Evolutionary conservation across 352 stramenopile genomes (phyloP).

Genomic region (Blastocystis sp.): DNA sequence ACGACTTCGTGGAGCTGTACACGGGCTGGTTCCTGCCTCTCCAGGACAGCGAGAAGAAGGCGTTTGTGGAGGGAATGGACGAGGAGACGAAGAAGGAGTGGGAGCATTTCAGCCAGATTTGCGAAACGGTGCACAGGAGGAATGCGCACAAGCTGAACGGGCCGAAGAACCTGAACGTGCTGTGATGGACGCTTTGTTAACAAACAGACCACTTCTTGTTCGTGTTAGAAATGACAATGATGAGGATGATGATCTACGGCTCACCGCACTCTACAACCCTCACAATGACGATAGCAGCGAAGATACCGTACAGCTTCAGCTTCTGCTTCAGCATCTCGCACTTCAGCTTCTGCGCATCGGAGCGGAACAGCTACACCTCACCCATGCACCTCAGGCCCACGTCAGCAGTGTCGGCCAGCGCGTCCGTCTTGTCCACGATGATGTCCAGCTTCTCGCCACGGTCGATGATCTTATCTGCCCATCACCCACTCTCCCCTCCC

Average conservation of each 20-base stretch:
- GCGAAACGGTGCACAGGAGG: background rate
- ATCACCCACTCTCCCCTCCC: background rate
- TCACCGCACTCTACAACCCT: background rate
- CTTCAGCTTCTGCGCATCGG: conserved; percentile 61
- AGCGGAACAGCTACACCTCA: conserved; percentile 40
- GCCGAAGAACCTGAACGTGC: conserved; percentile 38
- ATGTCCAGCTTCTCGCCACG: conserved; percentile 93
- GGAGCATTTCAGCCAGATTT: conserved; percentile 8
- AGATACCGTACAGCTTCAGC: conserved; percentile 47
- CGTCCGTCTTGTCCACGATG: conserved; percentile 62
- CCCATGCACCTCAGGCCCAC: background rate
- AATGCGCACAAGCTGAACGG: conserved; percentile 30
- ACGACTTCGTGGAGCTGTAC: conserved; percentile 64
- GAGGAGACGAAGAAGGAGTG: conserved; percentile 24
- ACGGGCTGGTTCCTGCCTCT: conserved; percentile 38
- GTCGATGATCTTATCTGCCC: conserved; percentile 87
- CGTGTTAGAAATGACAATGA: conserved; percentile 35
- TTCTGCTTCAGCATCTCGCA: conserved; percentile 61
- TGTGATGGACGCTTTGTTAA: background rate
- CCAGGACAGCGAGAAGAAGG: background rate
- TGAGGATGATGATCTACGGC: conserved; percentile 36
- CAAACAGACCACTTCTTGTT: conserved; percentile 20
- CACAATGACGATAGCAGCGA: conserved; percentile 52
- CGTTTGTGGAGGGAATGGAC: conserved; percentile 24
- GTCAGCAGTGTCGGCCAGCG: conserved; percentile 71